phyloP scores from a whole-genome alignment of 768 basidiomycete species.

The Serendipita sp. region DNA sequence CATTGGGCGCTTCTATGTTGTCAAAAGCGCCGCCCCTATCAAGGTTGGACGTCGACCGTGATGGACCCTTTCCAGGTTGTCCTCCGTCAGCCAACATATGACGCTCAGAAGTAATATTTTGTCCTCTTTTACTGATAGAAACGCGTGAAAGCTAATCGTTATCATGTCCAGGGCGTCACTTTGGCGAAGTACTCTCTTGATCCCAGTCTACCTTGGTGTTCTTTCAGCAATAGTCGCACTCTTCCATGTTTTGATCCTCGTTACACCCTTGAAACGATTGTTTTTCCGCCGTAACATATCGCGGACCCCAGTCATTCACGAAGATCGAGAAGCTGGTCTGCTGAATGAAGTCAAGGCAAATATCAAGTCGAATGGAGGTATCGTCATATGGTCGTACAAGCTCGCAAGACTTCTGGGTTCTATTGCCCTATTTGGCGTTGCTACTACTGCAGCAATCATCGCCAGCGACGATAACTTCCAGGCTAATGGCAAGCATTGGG shows the following conservation, averaged over 20 bases:
- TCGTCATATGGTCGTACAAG: neutral
- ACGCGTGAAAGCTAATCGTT: neutral
- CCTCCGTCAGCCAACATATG: slow-evolving; percentile 22
- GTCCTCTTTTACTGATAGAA: neutral
- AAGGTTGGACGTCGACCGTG: neutral
- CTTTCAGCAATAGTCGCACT: neutral
- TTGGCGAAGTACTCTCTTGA: neutral
- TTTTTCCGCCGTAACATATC: neutral
- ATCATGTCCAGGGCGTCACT: neutral
- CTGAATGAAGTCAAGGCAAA: neutral
- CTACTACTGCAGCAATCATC: neutral
- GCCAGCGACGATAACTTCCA: slow-evolving; percentile 1
- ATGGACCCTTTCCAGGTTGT: slow-evolving; percentile 23
- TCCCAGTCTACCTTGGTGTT: neutral
- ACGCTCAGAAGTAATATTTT: slow-evolving; percentile 2
- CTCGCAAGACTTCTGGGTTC: neutral
- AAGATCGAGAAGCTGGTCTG: neutral
- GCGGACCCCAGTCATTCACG: neutral
- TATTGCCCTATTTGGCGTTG: neutral
- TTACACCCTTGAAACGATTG: neutral
- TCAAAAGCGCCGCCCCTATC: neutral
- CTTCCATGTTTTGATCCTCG: neutral
- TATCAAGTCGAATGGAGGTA: neutral
- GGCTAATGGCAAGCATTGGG: slow-evolving; percentile 1
- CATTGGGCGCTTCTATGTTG: neutral